A percentile compares a stretch with the other conserved stretches of the same genome.
phyloP scores from a whole-genome alignment of 441 rosid species.

The Mallotus japonicus region DNA sequence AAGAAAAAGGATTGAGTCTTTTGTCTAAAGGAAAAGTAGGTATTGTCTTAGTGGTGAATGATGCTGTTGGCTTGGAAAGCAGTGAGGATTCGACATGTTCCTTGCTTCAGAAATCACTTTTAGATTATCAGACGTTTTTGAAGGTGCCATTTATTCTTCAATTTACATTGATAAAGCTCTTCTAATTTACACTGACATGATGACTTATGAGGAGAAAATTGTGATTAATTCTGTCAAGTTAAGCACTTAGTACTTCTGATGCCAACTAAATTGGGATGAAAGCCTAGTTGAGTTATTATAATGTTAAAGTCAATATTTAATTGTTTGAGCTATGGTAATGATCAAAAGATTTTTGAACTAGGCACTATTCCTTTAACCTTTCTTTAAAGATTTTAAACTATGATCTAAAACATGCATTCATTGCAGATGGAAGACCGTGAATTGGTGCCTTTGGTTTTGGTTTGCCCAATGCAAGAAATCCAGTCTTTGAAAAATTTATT shows the following conservation, averaged over 20 bases:
- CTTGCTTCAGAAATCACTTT: slow-evolving; percentile 41
- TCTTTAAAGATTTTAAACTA: not conserved
- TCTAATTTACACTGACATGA: too few species aligned
- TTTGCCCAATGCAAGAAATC: slow-evolving; percentile 47
- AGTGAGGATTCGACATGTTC: slow-evolving; percentile 30
- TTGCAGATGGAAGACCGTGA: slow-evolving; percentile 64
- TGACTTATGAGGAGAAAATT: too few species aligned
- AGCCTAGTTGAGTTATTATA: not conserved
- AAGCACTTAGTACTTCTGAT: not conserved
- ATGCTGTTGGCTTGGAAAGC: slow-evolving; percentile 26
- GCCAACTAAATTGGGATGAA: not conserved
- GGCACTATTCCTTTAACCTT: not conserved
- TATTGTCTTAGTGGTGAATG: slow-evolving; percentile 48
- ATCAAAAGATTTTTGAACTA: too few species aligned
- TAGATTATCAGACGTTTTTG: slow-evolving; percentile 42
- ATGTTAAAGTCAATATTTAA: not conserved
- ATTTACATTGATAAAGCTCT: not conserved
- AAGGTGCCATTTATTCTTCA: slow-evolving; percentile 47
- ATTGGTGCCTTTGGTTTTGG: slow-evolving; percentile 58
- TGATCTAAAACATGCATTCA: slow-evolving; percentile 4
- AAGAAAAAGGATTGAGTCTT: slow-evolving; percentile 51
- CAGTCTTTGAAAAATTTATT: slow-evolving; percentile 44
- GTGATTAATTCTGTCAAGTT: too few species aligned
- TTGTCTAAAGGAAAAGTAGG: slow-evolving; percentile 64
- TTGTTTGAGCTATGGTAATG: not conserved